phyloP scores from a whole-genome alignment of 495 filamentous ascomycete genomes.

The Baudoinia panamericana region DNA sequence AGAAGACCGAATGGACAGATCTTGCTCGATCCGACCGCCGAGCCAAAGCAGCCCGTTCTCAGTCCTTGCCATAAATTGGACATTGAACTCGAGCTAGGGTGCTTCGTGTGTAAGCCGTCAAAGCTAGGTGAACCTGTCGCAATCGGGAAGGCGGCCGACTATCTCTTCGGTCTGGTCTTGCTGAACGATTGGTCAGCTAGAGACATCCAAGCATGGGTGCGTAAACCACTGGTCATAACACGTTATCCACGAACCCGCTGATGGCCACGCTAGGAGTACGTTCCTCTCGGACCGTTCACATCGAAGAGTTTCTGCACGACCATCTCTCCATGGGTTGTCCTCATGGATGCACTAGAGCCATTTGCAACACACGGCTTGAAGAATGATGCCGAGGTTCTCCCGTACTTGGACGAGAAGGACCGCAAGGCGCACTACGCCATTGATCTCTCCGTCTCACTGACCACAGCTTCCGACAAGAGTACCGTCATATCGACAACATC shows the following conservation, averaged over 20 bases:
- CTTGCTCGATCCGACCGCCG: slow-evolving; percentile 47
- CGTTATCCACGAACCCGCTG: no score
- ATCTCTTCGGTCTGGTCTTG: slow-evolving; percentile 76
- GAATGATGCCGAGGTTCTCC: slow-evolving; percentile 50
- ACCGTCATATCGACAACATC: slow-evolving; percentile 54
- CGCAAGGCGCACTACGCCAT: slow-evolving; percentile 60
- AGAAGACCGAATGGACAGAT: slow-evolving; percentile 75
- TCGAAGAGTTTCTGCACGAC: slow-evolving; percentile 88
- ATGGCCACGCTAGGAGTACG: no score
- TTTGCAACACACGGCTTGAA: slow-evolving; percentile 47
- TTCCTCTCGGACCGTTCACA: slow-evolving; percentile 56
- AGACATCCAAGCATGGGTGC: slow-evolving; percentile 83
- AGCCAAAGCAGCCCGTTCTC: slow-evolving; percentile 48
- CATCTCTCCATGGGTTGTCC: slow-evolving; percentile 79
- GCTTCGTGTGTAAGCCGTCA: slow-evolving; percentile 60
- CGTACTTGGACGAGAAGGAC: slow-evolving; percentile 55
- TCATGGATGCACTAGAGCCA: slow-evolving; percentile 69
- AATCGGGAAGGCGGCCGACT: slow-evolving; percentile 55
- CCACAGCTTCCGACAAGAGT: slow-evolving; percentile 44
- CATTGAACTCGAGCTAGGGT: slow-evolving; percentile 79
- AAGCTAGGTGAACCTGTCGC: slow-evolving; percentile 43
- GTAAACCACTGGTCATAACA: no score
- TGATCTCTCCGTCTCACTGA: slow-evolving; percentile 58
- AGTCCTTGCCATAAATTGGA: slow-evolving; percentile 57
- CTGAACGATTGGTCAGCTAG: slow-evolving; percentile 93